phyloP scores from a whole-genome alignment of 2,329 filamentous ascomycete genomes.

The Calonectria montana region DNA sequence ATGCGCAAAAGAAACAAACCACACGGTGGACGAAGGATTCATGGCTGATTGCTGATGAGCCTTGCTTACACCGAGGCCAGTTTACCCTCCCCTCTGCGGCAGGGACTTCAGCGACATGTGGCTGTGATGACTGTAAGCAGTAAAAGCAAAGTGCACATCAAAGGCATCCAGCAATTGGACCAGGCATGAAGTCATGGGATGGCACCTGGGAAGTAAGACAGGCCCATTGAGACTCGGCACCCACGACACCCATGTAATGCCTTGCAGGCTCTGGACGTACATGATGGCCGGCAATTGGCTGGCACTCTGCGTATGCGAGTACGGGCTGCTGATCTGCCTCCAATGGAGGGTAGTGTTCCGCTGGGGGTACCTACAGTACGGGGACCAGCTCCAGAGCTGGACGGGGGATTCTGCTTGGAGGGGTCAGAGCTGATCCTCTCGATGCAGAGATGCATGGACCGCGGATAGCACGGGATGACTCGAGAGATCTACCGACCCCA shows the following conservation, averaged over 20 bases:
- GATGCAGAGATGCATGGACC: conserved; percentile 4
- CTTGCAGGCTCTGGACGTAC: not conserved
- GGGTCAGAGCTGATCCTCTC: not conserved
- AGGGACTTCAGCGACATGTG: not conserved
- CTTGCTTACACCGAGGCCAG: not conserved
- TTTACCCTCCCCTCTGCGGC: not conserved
- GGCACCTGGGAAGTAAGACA: not conserved
- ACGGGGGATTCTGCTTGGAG: not conserved
- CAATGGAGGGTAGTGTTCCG: conserved; percentile 5
- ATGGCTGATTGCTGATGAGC: not conserved
- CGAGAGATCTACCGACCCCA: conserved; percentile 7
- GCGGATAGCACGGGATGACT: conserved; percentile 8
- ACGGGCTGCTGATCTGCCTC: conserved; percentile 4
- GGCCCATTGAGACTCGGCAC: not conserved
- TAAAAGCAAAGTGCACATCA: not conserved
- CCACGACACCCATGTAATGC: not conserved
- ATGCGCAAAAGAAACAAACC: not conserved
- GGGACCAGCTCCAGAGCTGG: not conserved
- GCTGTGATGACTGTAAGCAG: not conserved
- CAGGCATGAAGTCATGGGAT: conserved; percentile 3
- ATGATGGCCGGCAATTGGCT: not conserved
- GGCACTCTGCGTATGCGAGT: not conserved
- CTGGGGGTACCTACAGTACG: not conserved
- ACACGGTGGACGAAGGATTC: not conserved
- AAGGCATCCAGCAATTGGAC: not conserved